Evolutionary conservation across 306 rosid genomes (phyloP).

Genomic region (Luffa acutangula): DNA sequence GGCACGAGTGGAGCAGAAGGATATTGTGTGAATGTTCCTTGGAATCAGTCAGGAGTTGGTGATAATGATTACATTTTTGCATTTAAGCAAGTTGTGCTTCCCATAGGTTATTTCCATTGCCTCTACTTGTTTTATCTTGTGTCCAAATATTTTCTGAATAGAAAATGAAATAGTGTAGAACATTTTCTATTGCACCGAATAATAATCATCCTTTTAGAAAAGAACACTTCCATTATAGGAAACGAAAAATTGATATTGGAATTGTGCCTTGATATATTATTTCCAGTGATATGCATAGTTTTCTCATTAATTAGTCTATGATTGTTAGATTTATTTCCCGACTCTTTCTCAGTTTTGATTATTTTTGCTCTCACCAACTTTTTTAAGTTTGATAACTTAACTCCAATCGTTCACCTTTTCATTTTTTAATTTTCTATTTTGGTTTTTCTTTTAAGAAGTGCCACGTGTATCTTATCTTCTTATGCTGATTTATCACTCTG

Average conservation of each 20-base stretch:
- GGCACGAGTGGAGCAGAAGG: constrained; percentile 97
- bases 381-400: background rate
- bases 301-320: background rate
- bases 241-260: background rate
- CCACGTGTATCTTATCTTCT: background rate
- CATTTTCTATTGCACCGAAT: background rate
- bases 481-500: background rate
- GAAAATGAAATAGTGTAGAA: background rate
- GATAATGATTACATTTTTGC: constrained; percentile 88
- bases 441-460: background rate
- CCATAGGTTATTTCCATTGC: constrained; percentile 55
- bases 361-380: background rate
- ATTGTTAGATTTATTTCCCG: background rate
- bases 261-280: background rate
- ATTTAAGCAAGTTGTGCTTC: constrained; percentile 82
- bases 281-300: background rate
- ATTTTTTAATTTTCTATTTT: background rate
- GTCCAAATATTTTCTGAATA: background rate
- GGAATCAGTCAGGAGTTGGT: constrained; percentile 87
- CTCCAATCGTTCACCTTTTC: background rate
- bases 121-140: background rate
- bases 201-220: background rate
- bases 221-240: background rate
- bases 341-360: background rate
- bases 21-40: constrained; percentile 88